Base-by-base conservation (phyloP, 805 yeast species). In the Sungouiella thailandica region DNA sequence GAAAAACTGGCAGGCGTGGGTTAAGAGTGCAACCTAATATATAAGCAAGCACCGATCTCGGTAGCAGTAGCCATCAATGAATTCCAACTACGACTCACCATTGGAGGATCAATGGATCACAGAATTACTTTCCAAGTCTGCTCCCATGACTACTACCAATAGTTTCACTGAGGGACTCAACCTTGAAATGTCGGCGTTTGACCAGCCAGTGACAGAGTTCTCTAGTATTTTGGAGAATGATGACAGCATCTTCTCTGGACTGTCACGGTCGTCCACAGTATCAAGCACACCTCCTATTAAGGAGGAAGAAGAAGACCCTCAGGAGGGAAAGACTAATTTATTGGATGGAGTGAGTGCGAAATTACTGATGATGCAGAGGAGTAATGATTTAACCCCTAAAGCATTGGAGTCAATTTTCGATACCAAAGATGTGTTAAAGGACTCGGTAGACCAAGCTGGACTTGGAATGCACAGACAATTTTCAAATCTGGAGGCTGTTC, bases 401-500 rank as follows among this genome's bases (percentile, higher is more conserved):
- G 47, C 50, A 3, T 42, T 57, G 27, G 60, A 57, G 35, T 36
- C 51, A 7, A 45, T 57, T n/a, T 57, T 57, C 38, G 50, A 55
- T 35, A 55, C 61, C 18, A 53, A 50, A 24, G 61, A 52, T 23
- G 51, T 55, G 19, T 46, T 56, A 27, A 52, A 48, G 30, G 47
- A 44, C 26, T 48, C 43, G 17, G 27, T 14, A 18, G 40, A 29
- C 23, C 27, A 18, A 25, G 27, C 16, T 28, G 32, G 20, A 12
- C n/a, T 28, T 28, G 22, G 12, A 16, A 14, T 20, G 29, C 29
- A 26, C 29, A 26, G 29, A 26, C n/a, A 25, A 14, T 15, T 29
- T 29, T 28, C 31, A 14, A 32, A 33, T 22, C 33, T 37, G 32
- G 23, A 42, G 10, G 10, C 25, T 26, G 14, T 32, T 7, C 6